Conservation (phyloP, 2,329 filamentous ascomycete genomes). For the Malbranchea cinnamomea region DNA sequence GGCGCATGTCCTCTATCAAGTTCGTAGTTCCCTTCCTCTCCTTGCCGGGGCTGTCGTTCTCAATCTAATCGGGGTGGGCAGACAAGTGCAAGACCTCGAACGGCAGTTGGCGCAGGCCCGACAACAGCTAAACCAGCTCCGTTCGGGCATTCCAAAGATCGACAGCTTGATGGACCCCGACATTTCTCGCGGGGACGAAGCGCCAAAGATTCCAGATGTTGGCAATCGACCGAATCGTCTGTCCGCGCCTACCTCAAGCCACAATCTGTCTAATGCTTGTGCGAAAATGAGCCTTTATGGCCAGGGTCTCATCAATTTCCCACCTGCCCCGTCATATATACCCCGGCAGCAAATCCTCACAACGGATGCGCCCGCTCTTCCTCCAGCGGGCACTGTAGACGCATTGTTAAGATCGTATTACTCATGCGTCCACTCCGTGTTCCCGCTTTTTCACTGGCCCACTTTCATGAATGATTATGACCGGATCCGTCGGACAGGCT, state of each 20-base stretch:
- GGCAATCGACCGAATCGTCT: constrained; percentile 51
- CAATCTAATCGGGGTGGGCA: constrained; percentile 15
- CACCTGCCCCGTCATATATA: constrained; percentile 49
- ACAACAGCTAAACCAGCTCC: constrained; percentile 62
- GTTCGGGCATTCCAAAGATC: constrained; percentile 43
- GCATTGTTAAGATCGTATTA: constrained; percentile 63
- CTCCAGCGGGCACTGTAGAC: constrained; percentile 54
- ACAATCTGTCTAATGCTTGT: constrained; percentile 57
- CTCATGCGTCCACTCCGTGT: constrained; percentile 58
- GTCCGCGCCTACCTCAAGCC: constrained; percentile 42
- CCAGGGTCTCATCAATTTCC: constrained; percentile 65
- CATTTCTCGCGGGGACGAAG: constrained; percentile 24
- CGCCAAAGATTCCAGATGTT: constrained; percentile 47
- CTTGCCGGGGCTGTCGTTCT: constrained; percentile 5
- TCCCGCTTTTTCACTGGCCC: constrained; percentile 80
- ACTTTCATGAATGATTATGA: constrained; percentile 65
- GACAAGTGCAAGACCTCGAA: constrained; percentile 89
- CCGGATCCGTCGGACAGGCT: constrained; percentile 53
- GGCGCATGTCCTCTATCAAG: constrained; percentile 98
- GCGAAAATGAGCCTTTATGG: constrained; percentile 58
- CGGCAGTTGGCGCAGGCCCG: constrained; percentile 71
- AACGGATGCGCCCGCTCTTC: constrained; percentile 48
- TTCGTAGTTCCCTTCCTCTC: constrained; percentile 22
- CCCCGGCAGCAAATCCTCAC: constrained; percentile 36
- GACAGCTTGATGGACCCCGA: constrained; percentile 33